Evolutionary conservation across 768 basidiomycete species (phyloP).

Genomic region (Leccinum boreale): DNA sequence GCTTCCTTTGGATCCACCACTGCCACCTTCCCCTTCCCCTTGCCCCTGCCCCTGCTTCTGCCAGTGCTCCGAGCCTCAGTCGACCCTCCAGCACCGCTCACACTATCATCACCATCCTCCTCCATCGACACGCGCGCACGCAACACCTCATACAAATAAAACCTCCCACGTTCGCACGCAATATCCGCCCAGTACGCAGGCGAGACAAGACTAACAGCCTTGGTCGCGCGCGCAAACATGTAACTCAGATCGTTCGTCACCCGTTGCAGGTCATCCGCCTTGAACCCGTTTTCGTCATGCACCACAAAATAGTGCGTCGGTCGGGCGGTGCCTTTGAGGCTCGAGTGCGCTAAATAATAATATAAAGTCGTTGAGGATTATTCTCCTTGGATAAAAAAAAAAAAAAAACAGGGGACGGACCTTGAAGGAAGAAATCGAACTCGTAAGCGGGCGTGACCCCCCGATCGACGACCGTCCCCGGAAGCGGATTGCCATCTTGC

Average conservation of each 20-base stretch:
- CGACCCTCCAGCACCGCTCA: slow-evolving; percentile 12
- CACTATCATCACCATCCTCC: not conserved
- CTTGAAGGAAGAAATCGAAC: slow-evolving; percentile 55
- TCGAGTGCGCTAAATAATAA: slow-evolving; percentile 33
- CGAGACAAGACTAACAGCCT: slow-evolving; percentile 36
- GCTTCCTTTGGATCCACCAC: slow-evolving; percentile 36
- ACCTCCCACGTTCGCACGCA: slow-evolving; percentile 52
- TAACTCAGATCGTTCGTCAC: slow-evolving; percentile 52
- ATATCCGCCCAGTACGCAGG: slow-evolving; percentile 43
- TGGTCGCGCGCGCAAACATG: slow-evolving; percentile 59
- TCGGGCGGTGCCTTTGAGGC: slow-evolving; percentile 42
- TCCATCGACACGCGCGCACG: slow-evolving; percentile 19
- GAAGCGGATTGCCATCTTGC: slow-evolving; percentile 45
- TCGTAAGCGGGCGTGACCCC: slow-evolving; percentile 53
- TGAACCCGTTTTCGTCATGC: slow-evolving; percentile 50
- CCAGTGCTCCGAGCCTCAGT: not conserved
- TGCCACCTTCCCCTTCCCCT: slow-evolving; percentile 27
- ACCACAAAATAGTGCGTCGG: slow-evolving; percentile 57
- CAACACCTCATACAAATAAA: slow-evolving; percentile 46
- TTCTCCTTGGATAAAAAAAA: not conserved
- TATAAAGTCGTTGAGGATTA: not conserved
- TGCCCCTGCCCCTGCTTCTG: slow-evolving; percentile 21
- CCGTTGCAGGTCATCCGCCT: slow-evolving; percentile 46
- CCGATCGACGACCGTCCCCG: slow-evolving; percentile 55
- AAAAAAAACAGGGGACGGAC: slow-evolving; percentile 13